Conservation (phyloP, 345 rosid species). For the Populus euphratica region DNA sequence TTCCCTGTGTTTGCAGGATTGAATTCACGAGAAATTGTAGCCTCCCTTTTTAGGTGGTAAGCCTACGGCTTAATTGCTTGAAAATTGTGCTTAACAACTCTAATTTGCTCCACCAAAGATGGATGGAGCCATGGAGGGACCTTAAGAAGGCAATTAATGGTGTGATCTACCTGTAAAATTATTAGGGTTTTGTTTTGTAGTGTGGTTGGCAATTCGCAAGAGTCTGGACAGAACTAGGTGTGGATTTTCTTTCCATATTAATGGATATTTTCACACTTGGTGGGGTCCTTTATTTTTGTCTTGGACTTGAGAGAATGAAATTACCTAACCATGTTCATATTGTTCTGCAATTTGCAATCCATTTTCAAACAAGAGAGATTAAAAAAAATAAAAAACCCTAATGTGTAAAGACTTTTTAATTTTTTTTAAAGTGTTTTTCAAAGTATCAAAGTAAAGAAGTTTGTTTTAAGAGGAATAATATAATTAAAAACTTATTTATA, state of each 20-base stretch:
- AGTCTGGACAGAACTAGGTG: background rate
- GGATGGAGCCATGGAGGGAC: background rate
- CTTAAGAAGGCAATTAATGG: background rate
- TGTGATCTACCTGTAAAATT: background rate
- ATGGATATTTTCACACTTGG: constrained; percentile 20
- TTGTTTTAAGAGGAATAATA: too few relatives aligned
- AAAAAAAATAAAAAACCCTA: background rate
- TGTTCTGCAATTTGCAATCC: background rate
- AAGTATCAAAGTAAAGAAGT: too few relatives aligned
- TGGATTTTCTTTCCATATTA: too few relatives aligned
- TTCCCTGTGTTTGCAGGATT: background rate
- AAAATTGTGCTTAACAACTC: background rate
- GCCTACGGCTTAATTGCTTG: background rate
- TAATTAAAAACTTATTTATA: too few relatives aligned
- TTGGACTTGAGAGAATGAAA: background rate
- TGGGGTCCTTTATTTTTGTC: background rate
- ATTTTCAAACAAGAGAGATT: background rate
- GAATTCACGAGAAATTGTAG: background rate
- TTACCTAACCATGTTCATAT: background rate
- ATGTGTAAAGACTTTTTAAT: background rate
- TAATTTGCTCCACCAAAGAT: background rate
- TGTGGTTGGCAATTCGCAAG: constrained; percentile 11
- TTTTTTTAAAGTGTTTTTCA: too few relatives aligned
- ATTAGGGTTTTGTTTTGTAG: background rate
- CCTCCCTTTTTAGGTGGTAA: background rate